Percentiles rank a stretch among this genome's conserved stretches.
phyloP scores from a whole-genome alignment of 495 filamentous ascomycete genomes.

The Annulohypoxylon moriforme region DNA sequence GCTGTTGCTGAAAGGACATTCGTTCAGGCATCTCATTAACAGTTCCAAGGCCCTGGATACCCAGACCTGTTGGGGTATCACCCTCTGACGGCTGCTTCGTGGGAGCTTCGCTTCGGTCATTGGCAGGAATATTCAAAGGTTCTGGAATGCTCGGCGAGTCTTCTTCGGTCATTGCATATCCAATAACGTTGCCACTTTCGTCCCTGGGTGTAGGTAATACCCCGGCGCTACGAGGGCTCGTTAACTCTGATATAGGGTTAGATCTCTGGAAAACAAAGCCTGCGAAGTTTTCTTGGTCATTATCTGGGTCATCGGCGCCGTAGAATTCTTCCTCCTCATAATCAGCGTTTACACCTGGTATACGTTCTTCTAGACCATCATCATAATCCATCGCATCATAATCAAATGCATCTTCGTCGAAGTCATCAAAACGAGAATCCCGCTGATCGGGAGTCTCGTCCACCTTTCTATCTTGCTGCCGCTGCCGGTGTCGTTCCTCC shows the following conservation, averaged over 20 bases:
- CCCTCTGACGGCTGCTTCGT: conserved; percentile 23
- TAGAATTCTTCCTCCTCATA: conserved; percentile 62
- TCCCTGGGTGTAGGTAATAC: conserved; percentile 66
- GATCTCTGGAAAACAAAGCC: conserved; percentile 65
- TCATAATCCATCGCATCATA: conserved; percentile 76
- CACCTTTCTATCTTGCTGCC: conserved; percentile 67
- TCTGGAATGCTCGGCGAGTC: conserved; percentile 47
- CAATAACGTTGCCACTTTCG: conserved; percentile 59
- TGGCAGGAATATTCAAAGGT: conserved; percentile 3
- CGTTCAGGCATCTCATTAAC: conserved; percentile 25
- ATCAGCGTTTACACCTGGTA: conserved; percentile 79
- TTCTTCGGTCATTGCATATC: conserved; percentile 62
- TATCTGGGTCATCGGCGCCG: conserved; percentile 52
- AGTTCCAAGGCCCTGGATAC: conserved; percentile 51
- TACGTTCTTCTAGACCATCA: conserved; percentile 78
- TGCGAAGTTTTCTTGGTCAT: conserved; percentile 64
- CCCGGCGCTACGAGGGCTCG: conserved; percentile 59
- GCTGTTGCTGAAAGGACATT: conserved; percentile 17
- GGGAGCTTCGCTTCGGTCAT: conserved; percentile 7
- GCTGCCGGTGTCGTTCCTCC: conserved; percentile 85
- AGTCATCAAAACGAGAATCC: conserved; percentile 66
- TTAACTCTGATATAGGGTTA: conserved; percentile 59
- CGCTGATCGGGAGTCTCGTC: conserved; percentile 43
- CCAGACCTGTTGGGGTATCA: conserved; percentile 45
- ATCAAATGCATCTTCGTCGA: conserved; percentile 75